Evolutionary conservation across 306 rosid genomes (phyloP).

Genomic region (Trifolium repens): DNA sequence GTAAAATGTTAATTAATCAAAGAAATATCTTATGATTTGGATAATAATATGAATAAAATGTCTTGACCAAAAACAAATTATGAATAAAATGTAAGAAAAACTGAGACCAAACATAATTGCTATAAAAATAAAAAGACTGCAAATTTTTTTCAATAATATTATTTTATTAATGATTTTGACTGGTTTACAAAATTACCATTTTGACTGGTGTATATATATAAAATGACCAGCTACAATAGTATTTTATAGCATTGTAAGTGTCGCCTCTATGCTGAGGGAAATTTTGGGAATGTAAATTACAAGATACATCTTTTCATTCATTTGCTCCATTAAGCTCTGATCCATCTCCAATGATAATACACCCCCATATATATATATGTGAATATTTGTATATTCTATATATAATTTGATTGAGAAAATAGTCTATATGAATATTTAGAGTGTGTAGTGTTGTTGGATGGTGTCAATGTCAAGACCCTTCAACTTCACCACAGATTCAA

Average conservation of each 20-base stretch:
- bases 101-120: background rate
- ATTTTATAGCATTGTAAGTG: conserved; percentile 8
- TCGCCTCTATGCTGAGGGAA: conserved; percentile 12
- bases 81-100: background rate
- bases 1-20: too few relatives aligned
- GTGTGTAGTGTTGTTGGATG: conserved; percentile 61
- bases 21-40: too few relatives aligned
- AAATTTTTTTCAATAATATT: background rate
- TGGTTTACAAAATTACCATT: background rate
- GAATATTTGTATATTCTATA: background rate
- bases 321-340: conserved; percentile 4
- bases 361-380: background rate
- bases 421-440: conserved; percentile 23
- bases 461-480: conserved; percentile 78
- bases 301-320: background rate
- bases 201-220: background rate
- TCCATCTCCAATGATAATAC: conserved; percentile 13
- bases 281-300: background rate
- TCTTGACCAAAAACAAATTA: too few relatives aligned
- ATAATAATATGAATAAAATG: too few relatives aligned
- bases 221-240: conserved; percentile 2
- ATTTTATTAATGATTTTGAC: background rate
- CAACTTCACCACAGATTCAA: conserved; percentile 78
- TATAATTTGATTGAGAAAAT: background rate
- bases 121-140: background rate